Evolutionary conservation across 805 yeast species (phyloP), one percentile per base, ranked within the genome.

Genomic region (Metschnikowia similis): DNA sequence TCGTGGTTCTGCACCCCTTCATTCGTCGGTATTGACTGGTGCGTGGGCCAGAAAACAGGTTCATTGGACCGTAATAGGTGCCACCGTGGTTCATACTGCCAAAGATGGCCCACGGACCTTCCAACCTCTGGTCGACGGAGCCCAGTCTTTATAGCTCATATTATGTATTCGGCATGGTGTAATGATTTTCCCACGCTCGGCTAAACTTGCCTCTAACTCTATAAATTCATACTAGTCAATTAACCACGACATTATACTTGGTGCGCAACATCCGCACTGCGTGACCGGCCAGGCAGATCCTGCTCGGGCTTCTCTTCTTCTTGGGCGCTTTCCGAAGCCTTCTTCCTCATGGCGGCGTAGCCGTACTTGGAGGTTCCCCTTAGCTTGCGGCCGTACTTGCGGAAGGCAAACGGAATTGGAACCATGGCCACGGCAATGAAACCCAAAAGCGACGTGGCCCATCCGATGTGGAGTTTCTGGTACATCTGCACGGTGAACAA

Each of bases 401-500:
- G 79, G 61, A 86, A 84, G 8, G 82, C 62, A 82, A 87, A 86
- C 10, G 92, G 92, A 45, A 85, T 84, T 11, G 92, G 91, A 17
- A 83, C 71, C 81, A 86, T 71, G 0, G 82, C 85, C 31, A 89
- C 66, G 8, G 89, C 76, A 62, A 86, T 77, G 57, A 85, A 82
- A 0, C 72, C 84, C 66, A 85, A 80, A 7, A 85, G 57, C 0
- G 89, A 79, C 31, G 85, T 72, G 9, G 96, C 97, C 95, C 96
- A 89, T 58, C 80, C 87, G 56, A 84, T 80, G 36, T 82, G 82
- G 60, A 90, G 71, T 40, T 76, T 82, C 16, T 76, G 64, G 70
- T 85, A 84, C 96, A 90, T 87, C 68, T 89, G 96, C 17, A 83
- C 79, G 1, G 90, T 87, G 69, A 90, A 89, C 51, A 90, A 73